Conservation (phyloP, 371 early-diverging fungal species). For the Syncephalastrum contaminatum region DNA sequence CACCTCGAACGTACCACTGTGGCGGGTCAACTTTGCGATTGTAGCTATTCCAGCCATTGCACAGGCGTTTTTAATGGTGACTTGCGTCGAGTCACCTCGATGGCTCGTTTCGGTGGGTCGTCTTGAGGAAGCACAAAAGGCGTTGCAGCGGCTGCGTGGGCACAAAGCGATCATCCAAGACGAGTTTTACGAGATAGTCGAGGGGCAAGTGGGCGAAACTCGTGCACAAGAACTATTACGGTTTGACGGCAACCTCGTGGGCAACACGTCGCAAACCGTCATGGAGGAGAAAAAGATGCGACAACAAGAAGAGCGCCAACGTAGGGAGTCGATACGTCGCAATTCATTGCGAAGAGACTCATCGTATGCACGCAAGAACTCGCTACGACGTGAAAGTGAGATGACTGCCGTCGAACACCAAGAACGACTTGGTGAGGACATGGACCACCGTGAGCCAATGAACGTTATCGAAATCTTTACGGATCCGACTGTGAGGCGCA, state of each 20-base stretch:
- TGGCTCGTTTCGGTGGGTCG: conserved; percentile 60
- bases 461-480: conserved; percentile 29
- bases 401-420: neutral
- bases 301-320: neutral
- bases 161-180: conserved; percentile 38
- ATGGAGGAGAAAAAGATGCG: conserved; percentile 5
- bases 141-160: conserved; percentile 53
- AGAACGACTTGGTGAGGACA: neutral
- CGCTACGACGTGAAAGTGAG: too few species aligned
- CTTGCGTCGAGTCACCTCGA: conserved; percentile 76
- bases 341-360: too few species aligned
- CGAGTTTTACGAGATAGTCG: conserved; percentile 61
- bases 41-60: conserved; percentile 65
- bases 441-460: conserved; percentile 12
- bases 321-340: too few species aligned
- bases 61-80: conserved; percentile 66
- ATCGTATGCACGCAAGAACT: too few species aligned
- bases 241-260: neutral
- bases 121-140: conserved; percentile 50
- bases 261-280: neutral
- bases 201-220: conserved; percentile 34
- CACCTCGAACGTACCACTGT: conserved; percentile 58
- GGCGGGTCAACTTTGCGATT: conserved; percentile 65
- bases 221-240: conserved; percentile 13
- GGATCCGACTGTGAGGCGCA: conserved; percentile 41